Evolutionary conservation across 805 yeast genomes (phyloP).

Genomic region (Candida sphagnicola): DNA sequence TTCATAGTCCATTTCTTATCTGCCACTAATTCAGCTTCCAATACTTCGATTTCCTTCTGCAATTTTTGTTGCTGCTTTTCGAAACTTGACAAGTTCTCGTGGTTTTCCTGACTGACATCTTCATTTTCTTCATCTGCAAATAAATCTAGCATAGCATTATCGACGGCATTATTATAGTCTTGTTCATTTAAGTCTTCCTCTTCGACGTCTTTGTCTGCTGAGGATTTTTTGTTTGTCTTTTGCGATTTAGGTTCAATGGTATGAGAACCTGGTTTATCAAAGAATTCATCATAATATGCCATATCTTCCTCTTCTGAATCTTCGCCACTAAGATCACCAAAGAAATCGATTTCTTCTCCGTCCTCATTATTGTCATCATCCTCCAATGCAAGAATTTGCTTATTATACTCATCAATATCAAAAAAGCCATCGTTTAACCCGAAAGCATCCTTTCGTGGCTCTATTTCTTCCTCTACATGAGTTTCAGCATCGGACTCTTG

Average conservation of each 20-base stretch:
- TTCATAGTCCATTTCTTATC: slow-evolving; percentile 92
- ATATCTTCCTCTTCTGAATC: slow-evolving; percentile 54
- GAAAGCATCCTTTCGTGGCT: slow-evolving; percentile 41
- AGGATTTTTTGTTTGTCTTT: slow-evolving; percentile 14
- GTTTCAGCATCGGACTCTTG: slow-evolving; percentile 17
- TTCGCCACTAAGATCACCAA: slow-evolving; percentile 27
- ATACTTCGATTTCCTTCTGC: slow-evolving; percentile 68
- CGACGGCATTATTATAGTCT: slow-evolving; percentile 59
- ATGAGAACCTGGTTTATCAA: slow-evolving; percentile 41
- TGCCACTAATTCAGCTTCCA: slow-evolving; percentile 85
- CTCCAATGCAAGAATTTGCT: slow-evolving; percentile 60
- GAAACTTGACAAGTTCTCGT: slow-evolving; percentile 58
- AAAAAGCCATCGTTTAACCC: slow-evolving; percentile 84
- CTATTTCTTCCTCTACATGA: slow-evolving; percentile 14
- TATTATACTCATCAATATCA: slow-evolving; percentile 78
- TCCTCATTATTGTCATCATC: slow-evolving; percentile 31
- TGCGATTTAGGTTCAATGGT: slow-evolving; percentile 7
- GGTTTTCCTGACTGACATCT: slow-evolving; percentile 14
- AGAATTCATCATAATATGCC: slow-evolving; percentile 64
- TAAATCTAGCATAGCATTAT: slow-evolving; percentile 59
- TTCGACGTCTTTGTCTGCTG: slow-evolving; percentile 35
- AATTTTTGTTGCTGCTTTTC: slow-evolving; percentile 79
- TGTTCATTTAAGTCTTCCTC: slow-evolving; percentile 39
- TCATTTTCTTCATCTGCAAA: slow-evolving; percentile 45
- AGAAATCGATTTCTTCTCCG: slow-evolving; percentile 42